Evolutionary conservation across 345 rosid species (phyloP).

Genomic region (Melastoma malabathricum): DNA sequence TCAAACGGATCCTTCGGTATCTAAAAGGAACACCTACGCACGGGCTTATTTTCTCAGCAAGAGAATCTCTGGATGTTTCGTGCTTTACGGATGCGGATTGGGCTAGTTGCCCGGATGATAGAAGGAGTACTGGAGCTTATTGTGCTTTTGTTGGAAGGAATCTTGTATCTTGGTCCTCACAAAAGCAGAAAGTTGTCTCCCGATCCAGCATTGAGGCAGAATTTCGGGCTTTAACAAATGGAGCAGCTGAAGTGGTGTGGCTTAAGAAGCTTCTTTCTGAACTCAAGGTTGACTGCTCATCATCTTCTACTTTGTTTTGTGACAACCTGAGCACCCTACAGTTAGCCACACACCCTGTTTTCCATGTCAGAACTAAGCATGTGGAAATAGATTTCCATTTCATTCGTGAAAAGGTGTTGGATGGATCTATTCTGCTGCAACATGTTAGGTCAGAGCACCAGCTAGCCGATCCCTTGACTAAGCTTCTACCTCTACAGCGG

Average conservation of each 20-base stretch:
- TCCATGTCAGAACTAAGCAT: too few relatives aligned
- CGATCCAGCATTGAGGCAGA: not conserved
- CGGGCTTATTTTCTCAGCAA: not conserved
- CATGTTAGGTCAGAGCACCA: too few relatives aligned
- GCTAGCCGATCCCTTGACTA: too few relatives aligned
- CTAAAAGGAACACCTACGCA: not conserved
- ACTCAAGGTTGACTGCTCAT: too few relatives aligned
- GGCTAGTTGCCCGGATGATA: not conserved
- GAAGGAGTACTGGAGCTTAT: not conserved
- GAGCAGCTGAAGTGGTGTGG: not conserved
- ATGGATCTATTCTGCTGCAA: too few relatives aligned
- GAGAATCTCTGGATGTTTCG: not conserved
- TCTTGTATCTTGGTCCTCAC: not conserved
- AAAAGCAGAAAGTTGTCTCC: not conserved
- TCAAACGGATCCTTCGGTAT: not conserved
- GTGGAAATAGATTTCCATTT: too few relatives aligned
- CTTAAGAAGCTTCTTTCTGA: too few relatives aligned
- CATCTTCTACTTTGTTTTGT: too few relatives aligned
- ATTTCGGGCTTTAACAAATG: not conserved
- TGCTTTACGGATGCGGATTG: not conserved
- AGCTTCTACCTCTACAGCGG: too few relatives aligned
- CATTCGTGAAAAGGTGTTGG: too few relatives aligned
- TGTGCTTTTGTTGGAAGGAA: not conserved
- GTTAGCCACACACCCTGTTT: too few relatives aligned
- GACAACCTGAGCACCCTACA: too few relatives aligned